Evolutionary conservation across 2,329 filamentous ascomycete genomes (phyloP).

Genomic region (Colletotrichum lini): DNA sequence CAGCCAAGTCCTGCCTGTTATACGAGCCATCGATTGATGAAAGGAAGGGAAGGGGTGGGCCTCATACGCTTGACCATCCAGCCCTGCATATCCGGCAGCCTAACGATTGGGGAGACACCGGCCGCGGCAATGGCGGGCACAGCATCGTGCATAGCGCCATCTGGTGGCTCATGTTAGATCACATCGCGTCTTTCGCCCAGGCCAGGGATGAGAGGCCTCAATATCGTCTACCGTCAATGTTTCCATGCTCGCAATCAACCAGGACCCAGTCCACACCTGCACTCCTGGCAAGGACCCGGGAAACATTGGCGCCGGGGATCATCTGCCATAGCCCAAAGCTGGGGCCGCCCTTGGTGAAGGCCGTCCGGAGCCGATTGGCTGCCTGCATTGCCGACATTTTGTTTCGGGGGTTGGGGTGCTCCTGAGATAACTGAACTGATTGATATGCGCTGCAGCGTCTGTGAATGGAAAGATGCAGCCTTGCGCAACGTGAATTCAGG

Average conservation of each 20-base stretch:
- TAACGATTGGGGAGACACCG: conserved; percentile 59
- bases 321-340: conserved; percentile 75
- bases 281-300: conserved; percentile 71
- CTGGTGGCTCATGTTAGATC: conserved; percentile 44
- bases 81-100: conserved; percentile 70
- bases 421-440: too few relatives aligned
- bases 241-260: conserved; percentile 69
- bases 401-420: not conserved
- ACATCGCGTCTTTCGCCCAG: not conserved
- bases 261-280: conserved; percentile 77
- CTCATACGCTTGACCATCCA: conserved; percentile 70
- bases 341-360: conserved; percentile 62
- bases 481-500: not conserved
- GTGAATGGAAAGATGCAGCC: not conserved
- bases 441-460: not conserved
- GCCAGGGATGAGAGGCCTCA: not conserved
- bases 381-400: conserved; percentile 55
- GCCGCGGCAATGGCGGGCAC: conserved; percentile 66
- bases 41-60: not conserved
- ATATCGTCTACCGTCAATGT: conserved; percentile 62
- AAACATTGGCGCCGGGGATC: conserved; percentile 72
- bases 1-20: not conserved
- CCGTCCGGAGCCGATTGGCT: conserved; percentile 64
- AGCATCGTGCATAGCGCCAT: conserved; percentile 67
- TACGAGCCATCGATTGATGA: not conserved